phyloP scores from a whole-genome alignment of 2,329 filamentous ascomycete species.

The Rutstroemia sydowiana region DNA sequence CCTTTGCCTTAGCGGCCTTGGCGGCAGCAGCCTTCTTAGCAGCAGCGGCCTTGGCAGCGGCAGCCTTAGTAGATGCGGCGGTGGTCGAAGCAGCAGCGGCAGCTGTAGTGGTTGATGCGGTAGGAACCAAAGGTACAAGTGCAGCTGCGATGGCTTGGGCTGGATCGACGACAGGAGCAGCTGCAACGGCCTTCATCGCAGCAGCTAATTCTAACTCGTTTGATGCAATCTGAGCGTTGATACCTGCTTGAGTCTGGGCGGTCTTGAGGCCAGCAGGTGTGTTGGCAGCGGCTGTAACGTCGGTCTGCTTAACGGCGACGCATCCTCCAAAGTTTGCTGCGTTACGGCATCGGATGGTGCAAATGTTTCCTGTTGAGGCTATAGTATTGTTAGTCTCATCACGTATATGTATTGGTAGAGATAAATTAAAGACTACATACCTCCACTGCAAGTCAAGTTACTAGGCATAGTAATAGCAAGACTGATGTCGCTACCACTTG shows the following conservation, averaged over 20 bases:
- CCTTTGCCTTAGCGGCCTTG: no score
- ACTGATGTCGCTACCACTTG: slow-evolving; percentile 33
- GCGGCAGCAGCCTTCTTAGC: no score
- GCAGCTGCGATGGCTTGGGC: no score
- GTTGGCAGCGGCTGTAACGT: slow-evolving; percentile 37
- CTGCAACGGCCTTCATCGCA: slow-evolving; percentile 27
- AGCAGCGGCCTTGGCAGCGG: no score
- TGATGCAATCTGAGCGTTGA: slow-evolving; percentile 41
- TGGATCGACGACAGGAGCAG: no score
- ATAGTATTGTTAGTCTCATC: slow-evolving; percentile 22
- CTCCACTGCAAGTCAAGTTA: slow-evolving; percentile 42
- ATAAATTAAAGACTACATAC: slow-evolving; percentile 29
- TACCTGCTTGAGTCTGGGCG: slow-evolving; percentile 36
- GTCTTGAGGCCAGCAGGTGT: slow-evolving; percentile 40
- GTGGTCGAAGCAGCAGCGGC: no score
- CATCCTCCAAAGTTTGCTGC: slow-evolving; percentile 51
- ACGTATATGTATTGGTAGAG: no score
- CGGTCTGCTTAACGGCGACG: slow-evolving; percentile 49
- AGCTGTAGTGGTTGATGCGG: no score
- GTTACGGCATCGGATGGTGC: slow-evolving; percentile 54
- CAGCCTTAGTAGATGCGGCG: no score
- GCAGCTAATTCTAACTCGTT: slow-evolving; percentile 44
- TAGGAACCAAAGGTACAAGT: no score
- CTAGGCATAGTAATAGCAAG: slow-evolving; percentile 41
- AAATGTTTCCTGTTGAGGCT: slow-evolving; percentile 43